Conservation (phyloP, 192 early-diverging fungal genomes). For the Phycomyces nitens region DNA sequence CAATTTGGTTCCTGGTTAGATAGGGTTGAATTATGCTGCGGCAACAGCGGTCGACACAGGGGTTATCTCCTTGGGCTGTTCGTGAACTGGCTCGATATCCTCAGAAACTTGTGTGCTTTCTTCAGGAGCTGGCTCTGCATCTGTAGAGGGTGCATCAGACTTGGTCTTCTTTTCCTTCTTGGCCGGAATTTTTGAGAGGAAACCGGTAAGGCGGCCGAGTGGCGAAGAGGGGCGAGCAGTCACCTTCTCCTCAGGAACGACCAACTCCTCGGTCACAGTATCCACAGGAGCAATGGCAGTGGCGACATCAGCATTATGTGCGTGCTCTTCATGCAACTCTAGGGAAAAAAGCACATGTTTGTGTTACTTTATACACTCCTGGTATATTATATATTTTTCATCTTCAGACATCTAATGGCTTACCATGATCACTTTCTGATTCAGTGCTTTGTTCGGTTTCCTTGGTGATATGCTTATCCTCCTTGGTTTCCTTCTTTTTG, state of each 20-base stretch:
- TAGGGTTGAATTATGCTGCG: too few species aligned
- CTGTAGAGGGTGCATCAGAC: background rate
- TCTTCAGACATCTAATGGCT: background rate
- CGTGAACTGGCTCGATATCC: background rate
- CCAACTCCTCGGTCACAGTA: background rate
- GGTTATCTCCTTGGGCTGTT: background rate
- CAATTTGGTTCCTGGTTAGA: too few species aligned
- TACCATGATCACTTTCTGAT: background rate
- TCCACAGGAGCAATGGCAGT: background rate
- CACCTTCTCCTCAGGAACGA: background rate
- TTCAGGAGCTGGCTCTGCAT: background rate
- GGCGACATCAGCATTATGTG: background rate
- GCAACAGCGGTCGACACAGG: background rate
- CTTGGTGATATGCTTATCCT: background rate
- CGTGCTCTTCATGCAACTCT: constrained; percentile 1
- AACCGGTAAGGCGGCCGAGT: constrained; percentile 14
- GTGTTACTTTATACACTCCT: background rate
- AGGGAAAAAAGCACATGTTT: background rate
- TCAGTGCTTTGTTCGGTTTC: constrained; percentile 2
- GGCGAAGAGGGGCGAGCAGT: constrained; percentile 16
- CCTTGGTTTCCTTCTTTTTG: constrained; percentile 9
- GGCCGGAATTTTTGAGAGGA: constrained; percentile 4
- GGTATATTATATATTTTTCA: background rate
- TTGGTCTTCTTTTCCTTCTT: constrained; percentile 16
- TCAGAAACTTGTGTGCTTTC: background rate